A percentile compares a stretch with the other conserved stretches of the same genome.
These are phyloP conservation scores for Fusarium continuum DNA, from an alignment of 2,329 filamentous ascomycete species.

Conservation along the genomic window DNA sequence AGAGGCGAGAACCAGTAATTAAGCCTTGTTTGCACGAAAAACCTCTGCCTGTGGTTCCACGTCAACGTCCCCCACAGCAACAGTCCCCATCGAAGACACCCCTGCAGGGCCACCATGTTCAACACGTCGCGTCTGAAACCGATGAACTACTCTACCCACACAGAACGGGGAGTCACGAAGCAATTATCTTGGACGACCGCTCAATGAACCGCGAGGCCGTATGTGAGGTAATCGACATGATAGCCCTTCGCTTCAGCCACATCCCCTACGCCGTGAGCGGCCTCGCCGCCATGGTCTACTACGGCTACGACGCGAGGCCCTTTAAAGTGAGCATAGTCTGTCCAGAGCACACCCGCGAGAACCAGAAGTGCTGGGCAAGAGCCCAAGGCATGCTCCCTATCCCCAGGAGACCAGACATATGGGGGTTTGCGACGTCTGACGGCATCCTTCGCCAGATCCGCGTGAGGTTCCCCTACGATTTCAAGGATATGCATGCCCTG, in stretches of 20 bases:
- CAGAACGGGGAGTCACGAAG: constrained; percentile 19
- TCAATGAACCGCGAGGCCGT: constrained; percentile 47
- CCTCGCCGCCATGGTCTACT: constrained; percentile 54
- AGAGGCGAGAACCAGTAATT: neutral
- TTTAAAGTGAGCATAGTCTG: constrained; percentile 54
- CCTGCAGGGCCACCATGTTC: constrained; percentile 17
- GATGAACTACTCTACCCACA: constrained; percentile 9
- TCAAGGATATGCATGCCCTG: constrained; percentile 43
- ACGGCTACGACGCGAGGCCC: constrained; percentile 50
- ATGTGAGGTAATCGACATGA: constrained; percentile 50
- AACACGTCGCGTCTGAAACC: neutral
- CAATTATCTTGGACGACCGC: constrained; percentile 15
- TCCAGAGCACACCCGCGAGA: constrained; percentile 47
- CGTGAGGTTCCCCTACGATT: constrained; percentile 50
- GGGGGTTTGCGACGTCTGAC: constrained; percentile 50
- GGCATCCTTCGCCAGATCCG: constrained; percentile 47
- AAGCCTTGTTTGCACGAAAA: constrained; percentile 1
- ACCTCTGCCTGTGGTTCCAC: constrained; percentile 27
- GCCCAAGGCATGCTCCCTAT: constrained; percentile 46
- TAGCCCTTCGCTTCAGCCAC: constrained; percentile 53
- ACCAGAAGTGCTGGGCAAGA: constrained; percentile 54
- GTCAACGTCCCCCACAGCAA: constrained; percentile 24
- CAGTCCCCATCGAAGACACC: constrained; percentile 8
- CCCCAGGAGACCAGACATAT: constrained; percentile 42
- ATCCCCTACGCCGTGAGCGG: constrained; percentile 59